Evolutionary conservation across 1,139 yeast species (phyloP).

Genomic region (Cylindricascospora bacillispora): DNA sequence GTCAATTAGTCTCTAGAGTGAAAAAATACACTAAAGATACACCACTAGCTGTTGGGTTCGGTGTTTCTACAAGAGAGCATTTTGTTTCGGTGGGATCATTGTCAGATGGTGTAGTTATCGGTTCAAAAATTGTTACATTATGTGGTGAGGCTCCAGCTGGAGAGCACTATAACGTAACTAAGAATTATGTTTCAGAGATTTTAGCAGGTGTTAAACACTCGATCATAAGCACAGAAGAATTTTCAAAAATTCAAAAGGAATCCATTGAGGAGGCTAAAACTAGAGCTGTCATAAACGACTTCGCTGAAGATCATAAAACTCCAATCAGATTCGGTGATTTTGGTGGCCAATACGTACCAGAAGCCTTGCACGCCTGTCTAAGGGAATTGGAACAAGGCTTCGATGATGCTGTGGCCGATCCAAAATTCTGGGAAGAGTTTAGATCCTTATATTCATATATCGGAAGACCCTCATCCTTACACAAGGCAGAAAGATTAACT

Average conservation of each 20-base stretch:
- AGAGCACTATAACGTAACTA: conserved; percentile 46
- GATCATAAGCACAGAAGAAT: conserved; percentile 20
- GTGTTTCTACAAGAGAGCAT: conserved; percentile 89
- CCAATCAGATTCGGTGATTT: conserved; percentile 81
- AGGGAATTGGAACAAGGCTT: conserved; percentile 81
- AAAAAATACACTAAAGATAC: conserved; percentile 59
- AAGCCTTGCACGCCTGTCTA: conserved; percentile 83
- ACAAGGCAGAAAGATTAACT: conserved; percentile 78
- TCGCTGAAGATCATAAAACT: conserved; percentile 46
- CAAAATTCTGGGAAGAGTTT: conserved; percentile 87
- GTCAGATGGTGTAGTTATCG: conserved; percentile 94
- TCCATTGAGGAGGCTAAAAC: conserved; percentile 22
- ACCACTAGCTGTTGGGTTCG: conserved; percentile 95
- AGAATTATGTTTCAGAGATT: conserved; percentile 54
- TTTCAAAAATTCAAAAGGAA: conserved; percentile 14
- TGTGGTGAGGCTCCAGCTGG: conserved; percentile 54
- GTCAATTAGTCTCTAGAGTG: conserved; percentile 60
- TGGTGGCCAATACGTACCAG: conserved; percentile 99
- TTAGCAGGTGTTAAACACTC: conserved; percentile 44
- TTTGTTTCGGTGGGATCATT: conserved; percentile 63
- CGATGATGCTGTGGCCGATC: conserved; percentile 79
- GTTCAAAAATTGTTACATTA: conserved; percentile 66
- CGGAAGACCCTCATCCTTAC: conserved; percentile 92
- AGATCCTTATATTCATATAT: conserved; percentile 71
- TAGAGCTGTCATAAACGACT: conserved; percentile 19